Evolutionary conservation across 2,329 filamentous ascomycete species (phyloP).

Genomic region (Huntiella savannae): DNA sequence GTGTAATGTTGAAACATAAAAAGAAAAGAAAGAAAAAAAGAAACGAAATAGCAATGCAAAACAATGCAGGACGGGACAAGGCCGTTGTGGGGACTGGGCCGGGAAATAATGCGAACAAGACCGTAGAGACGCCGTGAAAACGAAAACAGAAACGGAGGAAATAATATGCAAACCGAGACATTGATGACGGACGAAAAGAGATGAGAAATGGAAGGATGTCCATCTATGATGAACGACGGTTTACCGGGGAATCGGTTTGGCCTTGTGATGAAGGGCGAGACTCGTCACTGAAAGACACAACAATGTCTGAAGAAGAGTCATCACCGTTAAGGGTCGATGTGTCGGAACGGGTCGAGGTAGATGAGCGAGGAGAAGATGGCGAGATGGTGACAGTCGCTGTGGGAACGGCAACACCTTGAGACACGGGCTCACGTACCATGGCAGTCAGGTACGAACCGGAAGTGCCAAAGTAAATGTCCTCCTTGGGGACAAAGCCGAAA

Average conservation of each 20-base stretch:
- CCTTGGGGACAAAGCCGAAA: constrained; percentile 51
- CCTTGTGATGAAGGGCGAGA: no score
- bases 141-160: background rate
- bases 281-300: no score
- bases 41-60: constrained; percentile 5
- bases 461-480: constrained; percentile 44
- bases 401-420: constrained; percentile 15
- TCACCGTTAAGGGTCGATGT: constrained; percentile 12
- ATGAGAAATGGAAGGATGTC: background rate
- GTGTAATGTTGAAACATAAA: background rate
- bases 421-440: constrained; percentile 58
- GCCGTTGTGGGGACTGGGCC: background rate
- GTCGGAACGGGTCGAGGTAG: no score
- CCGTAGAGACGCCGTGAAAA: no score
- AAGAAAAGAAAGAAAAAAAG: background rate
- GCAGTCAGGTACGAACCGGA: constrained; percentile 42
- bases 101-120: no score
- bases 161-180: background rate
- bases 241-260: no score
- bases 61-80: constrained; percentile 1
- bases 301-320: background rate
- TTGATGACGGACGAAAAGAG: background rate
- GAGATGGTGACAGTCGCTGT: background rate
- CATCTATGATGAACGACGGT: no score
- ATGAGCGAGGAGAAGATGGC: no score